Evolutionary conservation across 306 rosid genomes (phyloP), one percentile per base, ranked within the genome.

Genomic region (Mimosa pudica): DNA sequence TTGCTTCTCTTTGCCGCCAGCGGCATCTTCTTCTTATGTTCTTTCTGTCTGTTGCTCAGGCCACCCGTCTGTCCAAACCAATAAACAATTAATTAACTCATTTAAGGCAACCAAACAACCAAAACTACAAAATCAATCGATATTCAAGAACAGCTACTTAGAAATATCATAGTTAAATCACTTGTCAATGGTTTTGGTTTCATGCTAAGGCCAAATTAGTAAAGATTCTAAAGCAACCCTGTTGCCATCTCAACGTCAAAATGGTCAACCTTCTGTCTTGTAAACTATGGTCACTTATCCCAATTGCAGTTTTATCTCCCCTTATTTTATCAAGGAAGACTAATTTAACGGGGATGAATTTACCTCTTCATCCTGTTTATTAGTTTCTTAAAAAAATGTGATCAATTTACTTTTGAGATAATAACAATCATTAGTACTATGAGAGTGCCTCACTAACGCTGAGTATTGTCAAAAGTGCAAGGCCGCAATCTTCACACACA

Each of bases 11-110:
- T 92, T 10, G 97, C 97, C 61, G 92, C 92, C 38, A 87, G 42
- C 0, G 95, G 98, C 95, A 93, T 90, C 1, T 74, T 82, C 87
- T 94, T 94, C 88, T 87, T 92, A 78, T 85, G 95, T 47, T 94
- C 89, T 88, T 92, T 94, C 87, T 94, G 97, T 71, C 82, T 24
- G 85, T 94, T 94, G 90, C 94, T 94, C 72, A 84, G 74, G 65
- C 97, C 97, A 60, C 98, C 98, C 69, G 92, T 89, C 98, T 94
- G 88, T 71, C 54, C 69, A 75, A 66, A 8, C 2, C 86, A 71
- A 8, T 1, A 87, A 70, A 16, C 69, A 60, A 18, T 60, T 10
- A 55, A 30, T 67, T 24, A 24, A 24, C 30, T 24, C 30, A 24
- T 24, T n/a, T n/a, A n/a, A n/a, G n/a, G n/a, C n/a, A n/a, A n/a